A percentile compares a stretch with the other conserved stretches of the same genome.
These are phyloP conservation scores for Candida labiduridarum DNA, from an alignment of 1,139 yeast species.

Conservation along the genomic window DNA sequence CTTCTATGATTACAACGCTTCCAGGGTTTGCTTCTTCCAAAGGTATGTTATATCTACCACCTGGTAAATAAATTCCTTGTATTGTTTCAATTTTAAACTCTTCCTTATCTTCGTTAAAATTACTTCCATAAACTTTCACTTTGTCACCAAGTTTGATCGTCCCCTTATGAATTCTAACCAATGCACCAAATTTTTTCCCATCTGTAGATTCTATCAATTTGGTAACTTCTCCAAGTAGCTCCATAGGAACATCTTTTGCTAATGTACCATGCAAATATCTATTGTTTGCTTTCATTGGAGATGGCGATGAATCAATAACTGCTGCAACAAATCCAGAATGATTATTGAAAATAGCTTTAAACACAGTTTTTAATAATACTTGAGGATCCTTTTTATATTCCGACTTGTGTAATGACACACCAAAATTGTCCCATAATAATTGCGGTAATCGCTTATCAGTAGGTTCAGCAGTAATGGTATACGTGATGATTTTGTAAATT, in stretches of 20 bases:
- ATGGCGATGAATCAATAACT: slow-evolving; percentile 34
- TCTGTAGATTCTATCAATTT: slow-evolving; percentile 60
- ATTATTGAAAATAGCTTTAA: slow-evolving; percentile 55
- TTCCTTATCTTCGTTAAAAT: slow-evolving; percentile 51
- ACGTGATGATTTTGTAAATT: slow-evolving; percentile 71
- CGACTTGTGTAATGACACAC: slow-evolving; percentile 41
- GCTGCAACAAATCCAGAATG: slow-evolving; percentile 58
- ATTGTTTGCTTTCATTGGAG: slow-evolving; percentile 36
- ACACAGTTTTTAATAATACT: slow-evolving; percentile 57
- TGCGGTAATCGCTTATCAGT: slow-evolving; percentile 36
- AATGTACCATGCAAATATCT: slow-evolving; percentile 2
- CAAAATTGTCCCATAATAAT: slow-evolving; percentile 50
- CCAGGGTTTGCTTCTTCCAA: slow-evolving; percentile 64
- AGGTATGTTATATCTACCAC: slow-evolving; percentile 70
- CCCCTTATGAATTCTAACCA: slow-evolving; percentile 69
- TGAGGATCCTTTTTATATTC: slow-evolving; percentile 55
- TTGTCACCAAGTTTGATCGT: slow-evolving; percentile 47
- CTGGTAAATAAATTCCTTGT: slow-evolving; percentile 58
- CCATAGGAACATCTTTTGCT: background rate
- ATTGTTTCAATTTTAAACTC: slow-evolving; percentile 52
- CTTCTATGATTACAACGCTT: slow-evolving; percentile 64
- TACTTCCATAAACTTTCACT: slow-evolving; percentile 62
- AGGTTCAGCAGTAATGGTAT: slow-evolving; percentile 58
- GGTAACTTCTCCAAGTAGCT: slow-evolving; percentile 54
- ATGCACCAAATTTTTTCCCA: slow-evolving; percentile 49